Base-by-base conservation (phyloP, 768 basidiomycete genomes). In the Amanita fuliginea region DNA sequence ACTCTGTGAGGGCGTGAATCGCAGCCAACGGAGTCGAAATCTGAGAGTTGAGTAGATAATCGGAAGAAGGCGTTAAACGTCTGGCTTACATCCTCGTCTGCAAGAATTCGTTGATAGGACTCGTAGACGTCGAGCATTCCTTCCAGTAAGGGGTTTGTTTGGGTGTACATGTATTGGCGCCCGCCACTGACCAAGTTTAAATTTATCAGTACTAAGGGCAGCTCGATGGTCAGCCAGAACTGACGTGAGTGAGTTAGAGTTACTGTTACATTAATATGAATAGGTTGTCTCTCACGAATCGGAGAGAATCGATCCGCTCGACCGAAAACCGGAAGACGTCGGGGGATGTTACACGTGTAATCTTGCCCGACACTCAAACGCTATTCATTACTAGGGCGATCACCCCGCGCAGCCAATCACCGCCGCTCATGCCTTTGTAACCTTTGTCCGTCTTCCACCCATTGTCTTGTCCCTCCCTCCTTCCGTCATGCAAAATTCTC, bases 11-110 rank as follows among this genome's bases (percentile, higher is more conserved):
- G 10, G 91, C 78, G 18, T 88, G 72, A 50, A 97, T 90, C 13
- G 94, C 94, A 16, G 92, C 94, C 18, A 95, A 71, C 7, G 93
- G 93, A 3, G 80, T 75, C 0, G 87, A 82, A 49, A 88, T 77
- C 86, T 90, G 42, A 19, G n/a, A 24, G 5, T 24, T 24, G n/a
- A n/a, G n/a, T n/a, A n/a, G n/a, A n/a, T n/a, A n/a, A 24, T 24
- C 5, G 22, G 22, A 24, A 24, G 22, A 24, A n/a, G n/a, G n/a
- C n/a, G n/a, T n/a, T n/a, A n/a, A n/a, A n/a, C n/a, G 3, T 24
- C 22, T 24, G 22, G 22, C 22, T 55, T 58, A 88, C 90, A 65
- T 87, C 63, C 34, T 81, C 75, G 66, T 92, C 65, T 42, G 71
- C 62, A 46, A 90, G 71, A 51, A 81, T 76, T 51, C 69, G 67